Evolutionary conservation across 1,284 basidiomycete genomes (phyloP).

Genomic region (Heterobasidion occidentale): DNA sequence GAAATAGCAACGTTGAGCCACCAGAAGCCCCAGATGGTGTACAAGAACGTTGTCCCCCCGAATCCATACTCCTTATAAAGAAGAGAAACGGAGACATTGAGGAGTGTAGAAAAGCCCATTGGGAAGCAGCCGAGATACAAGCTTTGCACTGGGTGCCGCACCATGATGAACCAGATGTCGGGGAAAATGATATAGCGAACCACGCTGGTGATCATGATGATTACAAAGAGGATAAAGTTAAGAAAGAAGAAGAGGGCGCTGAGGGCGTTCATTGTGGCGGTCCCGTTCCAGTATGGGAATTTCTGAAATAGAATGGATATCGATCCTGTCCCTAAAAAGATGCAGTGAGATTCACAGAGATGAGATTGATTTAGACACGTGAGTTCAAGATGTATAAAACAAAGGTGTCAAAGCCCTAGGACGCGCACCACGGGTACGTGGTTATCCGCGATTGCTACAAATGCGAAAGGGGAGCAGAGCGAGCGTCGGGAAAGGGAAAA

Average conservation of each 20-base stretch:
- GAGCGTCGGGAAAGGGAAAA: no score
- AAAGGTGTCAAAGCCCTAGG: background rate
- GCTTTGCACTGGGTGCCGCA: conserved; percentile 55
- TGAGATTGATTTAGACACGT: background rate
- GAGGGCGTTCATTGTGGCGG: conserved; percentile 30
- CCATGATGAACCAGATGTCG: conserved; percentile 45
- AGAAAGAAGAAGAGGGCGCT: conserved; percentile 53
- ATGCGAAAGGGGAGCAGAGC: no score
- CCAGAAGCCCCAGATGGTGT: conserved; percentile 64
- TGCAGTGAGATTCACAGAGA: background rate
- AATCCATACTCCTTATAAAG: conserved; percentile 35
- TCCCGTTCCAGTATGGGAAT: conserved; percentile 43
- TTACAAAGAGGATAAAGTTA: conserved; percentile 55
- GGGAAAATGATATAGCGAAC: conserved; percentile 52
- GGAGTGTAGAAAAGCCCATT: conserved; percentile 65
- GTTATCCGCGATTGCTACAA: no score
- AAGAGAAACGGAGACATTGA: conserved; percentile 39
- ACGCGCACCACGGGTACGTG: no score
- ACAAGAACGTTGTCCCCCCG: conserved; percentile 49
- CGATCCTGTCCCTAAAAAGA: conserved; percentile 46
- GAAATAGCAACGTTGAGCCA: conserved; percentile 62
- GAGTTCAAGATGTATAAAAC: background rate
- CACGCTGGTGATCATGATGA: conserved; percentile 40
- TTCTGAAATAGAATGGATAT: conserved; percentile 43
- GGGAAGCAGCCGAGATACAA: conserved; percentile 64